phyloP scores from a whole-genome alignment of 1,284 basidiomycete genomes.

The Cryptococcus sp. region DNA sequence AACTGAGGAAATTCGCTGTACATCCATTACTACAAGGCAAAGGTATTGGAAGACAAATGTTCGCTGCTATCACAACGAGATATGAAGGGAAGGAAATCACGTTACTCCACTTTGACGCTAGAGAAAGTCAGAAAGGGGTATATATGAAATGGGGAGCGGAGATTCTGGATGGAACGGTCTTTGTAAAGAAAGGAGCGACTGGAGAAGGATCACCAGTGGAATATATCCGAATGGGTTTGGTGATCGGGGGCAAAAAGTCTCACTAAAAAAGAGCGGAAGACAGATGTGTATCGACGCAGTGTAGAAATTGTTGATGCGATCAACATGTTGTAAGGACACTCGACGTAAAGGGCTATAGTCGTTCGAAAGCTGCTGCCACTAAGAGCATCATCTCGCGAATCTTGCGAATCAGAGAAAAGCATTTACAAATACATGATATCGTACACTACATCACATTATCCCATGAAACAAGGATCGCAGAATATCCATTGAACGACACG shows the following conservation, averaged over 20 bases:
- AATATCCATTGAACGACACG: no score
- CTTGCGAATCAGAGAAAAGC: no score
- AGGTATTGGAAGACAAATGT: conserved; percentile 19
- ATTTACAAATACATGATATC: no score
- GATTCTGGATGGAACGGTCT: conserved; percentile 17
- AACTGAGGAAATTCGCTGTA: conserved; percentile 34
- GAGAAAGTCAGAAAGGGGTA: conserved; percentile 18
- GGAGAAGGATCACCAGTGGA: conserved; percentile 12
- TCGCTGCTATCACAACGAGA: conserved; percentile 8
- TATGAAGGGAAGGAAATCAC: background rate
- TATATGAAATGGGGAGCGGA: conserved; percentile 20
- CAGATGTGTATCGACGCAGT: no score
- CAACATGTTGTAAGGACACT: no score
- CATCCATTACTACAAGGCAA: conserved; percentile 14
- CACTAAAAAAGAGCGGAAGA: no score
- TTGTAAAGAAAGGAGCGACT: conserved; percentile 16
- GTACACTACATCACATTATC: no score
- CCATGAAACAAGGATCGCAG: no score
- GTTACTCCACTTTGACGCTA: conserved; percentile 25
- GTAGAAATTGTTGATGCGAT: no score
- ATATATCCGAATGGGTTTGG: conserved; percentile 27
- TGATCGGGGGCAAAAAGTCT: background rate
- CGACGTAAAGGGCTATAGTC: no score
- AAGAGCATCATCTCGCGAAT: no score
- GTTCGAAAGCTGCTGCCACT: no score